Evolutionary conservation across 306 rosid genomes (phyloP), one percentile per base, ranked within the genome.

Genomic region (Quercus alba): DNA sequence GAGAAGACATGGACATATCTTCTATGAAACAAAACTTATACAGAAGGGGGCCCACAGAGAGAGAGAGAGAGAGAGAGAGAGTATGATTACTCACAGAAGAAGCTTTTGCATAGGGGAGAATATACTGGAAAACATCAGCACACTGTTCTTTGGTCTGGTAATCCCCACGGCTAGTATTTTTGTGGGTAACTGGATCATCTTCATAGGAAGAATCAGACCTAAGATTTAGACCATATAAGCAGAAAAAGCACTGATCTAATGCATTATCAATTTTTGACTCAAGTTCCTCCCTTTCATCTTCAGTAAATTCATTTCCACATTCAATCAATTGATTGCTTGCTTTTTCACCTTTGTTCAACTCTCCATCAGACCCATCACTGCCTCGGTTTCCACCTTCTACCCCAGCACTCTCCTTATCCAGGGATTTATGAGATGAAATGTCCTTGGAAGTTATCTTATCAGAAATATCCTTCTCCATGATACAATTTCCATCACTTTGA

Each of bases 101-200:
- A 85, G 94, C 91, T 93, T 91, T 95, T 75, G 98, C 99, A 87
- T 79, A 95, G 70, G 99, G 98, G 74, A 95, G 98, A 78, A 95
- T 86, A 73, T 95, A 95, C 87, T 87, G 94, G 83, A 93, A 95
- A 86, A 93, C 99, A 86, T 95, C 99, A 72, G 97, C 94, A 72
- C 98, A 95, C 77, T 95, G 99, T 85, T 95, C 99, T 83, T 87
- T 93, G 74, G 94, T 90, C 82, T 95, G 99, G 84, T 95, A 95
- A 82, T 95, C 98, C 81, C 97, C 97, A 14, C 93, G 97, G 82
- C 97, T 90, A 73, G 99, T 90, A 84, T 95, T 95, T 90, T 88
- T 95, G 91, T 95, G 99, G 72, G 85, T 80, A 82, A 87, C 90
- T 74, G 86, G 77, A 78, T 95, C 99, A 85, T 95, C 99, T 80